phyloP scores from a whole-genome alignment of 1,284 basidiomycete genomes.

The Rhodotorula sp. region DNA sequence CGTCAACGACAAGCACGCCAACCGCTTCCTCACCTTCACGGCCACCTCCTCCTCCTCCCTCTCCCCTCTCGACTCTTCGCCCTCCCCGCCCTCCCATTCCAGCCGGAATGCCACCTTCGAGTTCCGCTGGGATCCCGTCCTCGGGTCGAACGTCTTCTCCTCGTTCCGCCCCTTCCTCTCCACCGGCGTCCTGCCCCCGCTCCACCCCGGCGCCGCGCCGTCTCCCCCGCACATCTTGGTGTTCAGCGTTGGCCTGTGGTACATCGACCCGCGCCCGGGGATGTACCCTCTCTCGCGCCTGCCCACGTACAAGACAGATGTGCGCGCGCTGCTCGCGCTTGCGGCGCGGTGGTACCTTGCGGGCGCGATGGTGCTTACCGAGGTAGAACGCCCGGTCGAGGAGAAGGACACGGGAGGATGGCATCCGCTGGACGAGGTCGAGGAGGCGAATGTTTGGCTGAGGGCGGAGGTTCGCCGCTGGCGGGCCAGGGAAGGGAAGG shows the following conservation, averaged over 20 bases:
- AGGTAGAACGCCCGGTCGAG: not conserved
- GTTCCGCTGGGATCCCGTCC: conserved; percentile 1
- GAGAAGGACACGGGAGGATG: not conserved
- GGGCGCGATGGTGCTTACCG: not conserved
- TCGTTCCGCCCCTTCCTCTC: conserved; percentile 3
- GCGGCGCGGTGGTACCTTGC: not conserved
- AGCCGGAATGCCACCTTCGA: not conserved
- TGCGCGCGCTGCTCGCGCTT: not conserved
- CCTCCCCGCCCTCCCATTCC: not conserved
- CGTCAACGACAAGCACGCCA: conserved; percentile 3
- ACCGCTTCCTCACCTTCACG: not conserved
- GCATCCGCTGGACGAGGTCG: not conserved
- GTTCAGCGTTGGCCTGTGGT: conserved; percentile 1
- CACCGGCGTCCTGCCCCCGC: not conserved
- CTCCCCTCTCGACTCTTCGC: not conserved
- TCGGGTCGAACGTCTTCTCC: not conserved
- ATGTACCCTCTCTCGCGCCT: not conserved
- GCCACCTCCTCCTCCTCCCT: not conserved
- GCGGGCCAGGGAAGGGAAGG: not conserved
- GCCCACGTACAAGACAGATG: not conserved
- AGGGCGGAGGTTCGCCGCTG: not conserved
- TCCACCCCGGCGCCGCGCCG: not conserved
- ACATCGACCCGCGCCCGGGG: not conserved
- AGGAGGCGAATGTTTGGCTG: not conserved
- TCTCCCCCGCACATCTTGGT: not conserved